Evolutionary conservation across 345 rosid species (phyloP).

Genomic region (Ailanthus altissimus): DNA sequence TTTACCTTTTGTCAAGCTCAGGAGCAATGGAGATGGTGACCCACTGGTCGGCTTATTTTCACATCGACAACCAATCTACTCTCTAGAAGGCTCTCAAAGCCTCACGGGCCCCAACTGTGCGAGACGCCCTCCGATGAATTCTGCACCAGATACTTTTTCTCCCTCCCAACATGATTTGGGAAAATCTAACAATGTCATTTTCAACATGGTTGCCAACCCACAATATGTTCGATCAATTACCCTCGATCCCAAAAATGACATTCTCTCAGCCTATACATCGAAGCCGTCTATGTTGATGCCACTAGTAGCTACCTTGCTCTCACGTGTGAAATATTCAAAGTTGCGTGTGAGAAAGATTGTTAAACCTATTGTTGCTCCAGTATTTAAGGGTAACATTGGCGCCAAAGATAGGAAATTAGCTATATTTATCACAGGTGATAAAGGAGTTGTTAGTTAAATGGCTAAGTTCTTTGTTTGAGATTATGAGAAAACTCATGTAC

Average conservation of each 20-base stretch:
- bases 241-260: slow-evolving; percentile 41
- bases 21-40: too few species aligned
- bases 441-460: slow-evolving; percentile 51
- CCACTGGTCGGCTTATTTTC: too few species aligned
- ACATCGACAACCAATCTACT: too few species aligned
- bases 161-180: slow-evolving; percentile 38
- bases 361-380: slow-evolving; percentile 81
- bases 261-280: slow-evolving; percentile 61
- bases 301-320: slow-evolving; percentile 69
- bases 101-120: too few species aligned
- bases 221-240: slow-evolving; percentile 49
- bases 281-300: slow-evolving; percentile 66
- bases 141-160: too few species aligned
- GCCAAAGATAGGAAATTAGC: slow-evolving; percentile 68
- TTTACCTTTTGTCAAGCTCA: too few species aligned
- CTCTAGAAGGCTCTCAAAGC: too few species aligned
- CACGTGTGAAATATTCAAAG: slow-evolving; percentile 57
- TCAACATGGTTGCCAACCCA: slow-evolving; percentile 57
- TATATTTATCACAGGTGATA: slow-evolving; percentile 70
- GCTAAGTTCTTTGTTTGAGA: slow-evolving; percentile 58
- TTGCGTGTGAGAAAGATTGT: slow-evolving; percentile 50
- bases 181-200: slow-evolving; percentile 34
- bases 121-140: too few species aligned
- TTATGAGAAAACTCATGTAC: too few species aligned
- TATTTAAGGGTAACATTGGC: slow-evolving; percentile 71